A percentile compares a stretch with the other conserved stretches of the same genome.
Evolutionary conservation across 2,329 filamentous ascomycete genomes (phyloP).

Genomic region (Dryadomyces sulphureus): DNA sequence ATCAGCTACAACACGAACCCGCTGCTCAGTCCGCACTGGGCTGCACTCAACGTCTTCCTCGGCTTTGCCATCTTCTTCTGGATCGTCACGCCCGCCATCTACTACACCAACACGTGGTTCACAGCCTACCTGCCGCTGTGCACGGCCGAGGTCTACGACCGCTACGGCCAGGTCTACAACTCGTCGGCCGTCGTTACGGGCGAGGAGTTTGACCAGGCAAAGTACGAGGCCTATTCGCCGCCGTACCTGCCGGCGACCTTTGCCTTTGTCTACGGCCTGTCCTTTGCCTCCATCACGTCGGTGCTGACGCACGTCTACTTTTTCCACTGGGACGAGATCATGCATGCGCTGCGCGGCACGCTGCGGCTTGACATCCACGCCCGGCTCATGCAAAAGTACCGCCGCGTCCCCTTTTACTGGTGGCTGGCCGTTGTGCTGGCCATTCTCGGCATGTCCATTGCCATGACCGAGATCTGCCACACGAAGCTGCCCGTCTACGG

Average conservation of each 20-base stretch:
- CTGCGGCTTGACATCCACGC: conserved; percentile 12
- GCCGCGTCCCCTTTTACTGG: conserved; percentile 29
- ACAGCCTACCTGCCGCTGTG: conserved; percentile 37
- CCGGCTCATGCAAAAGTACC: conserved; percentile 13
- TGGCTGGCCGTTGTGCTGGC: conserved; percentile 20
- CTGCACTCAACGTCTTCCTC: conserved; percentile 29
- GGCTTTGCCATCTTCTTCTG: conserved; percentile 29
- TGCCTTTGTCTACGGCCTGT: conserved; percentile 33
- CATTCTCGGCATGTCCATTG: conserved; percentile 20
- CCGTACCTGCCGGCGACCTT: conserved; percentile 31
- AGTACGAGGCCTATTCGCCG: conserved; percentile 37
- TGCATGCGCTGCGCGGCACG: conserved; percentile 15
- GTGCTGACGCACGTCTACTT: conserved; percentile 34
- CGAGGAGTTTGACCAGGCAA: conserved; percentile 27
- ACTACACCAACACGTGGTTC: conserved; percentile 34
- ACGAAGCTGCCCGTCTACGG: conserved; percentile 29
- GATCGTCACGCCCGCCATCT: conserved; percentile 27
- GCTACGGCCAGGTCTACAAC: conserved; percentile 33
- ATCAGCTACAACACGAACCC: conserved; percentile 36
- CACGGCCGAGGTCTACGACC: conserved; percentile 38
- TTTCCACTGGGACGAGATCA: conserved; percentile 45
- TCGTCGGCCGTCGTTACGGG: conserved; percentile 30
- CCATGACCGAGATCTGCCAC: conserved; percentile 27
- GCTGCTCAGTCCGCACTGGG: conserved; percentile 26
- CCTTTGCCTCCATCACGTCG: conserved; percentile 33